phyloP scores from a whole-genome alignment of 1,284 basidiomycete genomes.

The Ustilago hordei region DNA sequence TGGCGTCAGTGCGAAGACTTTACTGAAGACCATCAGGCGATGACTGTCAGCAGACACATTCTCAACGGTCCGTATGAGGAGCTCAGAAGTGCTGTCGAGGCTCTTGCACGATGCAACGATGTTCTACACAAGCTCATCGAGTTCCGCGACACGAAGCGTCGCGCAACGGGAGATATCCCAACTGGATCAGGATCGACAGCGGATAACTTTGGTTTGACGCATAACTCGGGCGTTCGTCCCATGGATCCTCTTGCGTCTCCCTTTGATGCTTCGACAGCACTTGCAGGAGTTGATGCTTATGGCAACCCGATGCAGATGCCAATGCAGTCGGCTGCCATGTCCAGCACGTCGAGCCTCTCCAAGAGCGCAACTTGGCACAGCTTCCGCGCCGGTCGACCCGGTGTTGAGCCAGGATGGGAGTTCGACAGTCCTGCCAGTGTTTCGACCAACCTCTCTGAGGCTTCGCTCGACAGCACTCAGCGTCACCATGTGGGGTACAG shows the following conservation, averaged over 20 bases:
- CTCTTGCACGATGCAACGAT: conserved; percentile 34
- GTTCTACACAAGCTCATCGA: conserved; percentile 34
- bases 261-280: conserved; percentile 6
- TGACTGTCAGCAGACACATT: conserved; percentile 44
- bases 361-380: conserved; percentile 30
- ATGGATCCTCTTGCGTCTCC: conserved; percentile 11
- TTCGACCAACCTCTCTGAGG: conserved; percentile 43
- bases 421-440: conserved; percentile 47
- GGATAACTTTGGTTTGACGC: conserved; percentile 43
- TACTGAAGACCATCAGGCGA: conserved; percentile 61
- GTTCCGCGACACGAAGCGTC: conserved; percentile 29
- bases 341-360: conserved; percentile 14
- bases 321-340: conserved; percentile 22
- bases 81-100: conserved; percentile 48
- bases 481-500: conserved; percentile 30
- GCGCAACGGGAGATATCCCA: conserved; percentile 31
- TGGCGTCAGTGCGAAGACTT: conserved; percentile 66
- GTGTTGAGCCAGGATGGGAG: conserved; percentile 26
- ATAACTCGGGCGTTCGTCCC: background rate
- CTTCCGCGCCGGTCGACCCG: conserved; percentile 26
- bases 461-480: conserved; percentile 36
- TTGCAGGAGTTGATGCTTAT: conserved; percentile 12
- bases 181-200: conserved; percentile 29
- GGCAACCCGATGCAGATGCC: conserved; percentile 27
- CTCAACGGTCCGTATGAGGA: conserved; percentile 60